Percentiles rank a stretch among this genome's conserved stretches.
Evolutionary conservation across 2,329 filamentous ascomycete genomes (phyloP).

Genomic region (Mycosphaerella arachidis): DNA sequence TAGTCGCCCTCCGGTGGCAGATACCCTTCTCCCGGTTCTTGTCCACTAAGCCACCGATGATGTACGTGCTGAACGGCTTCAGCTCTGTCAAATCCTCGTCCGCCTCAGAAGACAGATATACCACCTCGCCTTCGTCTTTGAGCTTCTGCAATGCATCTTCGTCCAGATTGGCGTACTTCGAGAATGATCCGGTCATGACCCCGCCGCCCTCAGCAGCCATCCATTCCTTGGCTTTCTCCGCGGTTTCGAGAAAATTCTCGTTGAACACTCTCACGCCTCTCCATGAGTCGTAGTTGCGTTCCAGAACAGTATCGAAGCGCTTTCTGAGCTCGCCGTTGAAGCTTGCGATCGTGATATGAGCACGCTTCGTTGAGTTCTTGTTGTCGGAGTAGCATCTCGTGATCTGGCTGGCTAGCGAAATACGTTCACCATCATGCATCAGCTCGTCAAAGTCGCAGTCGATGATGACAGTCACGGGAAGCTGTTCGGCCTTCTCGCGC

Average conservation of each 20-base stretch:
- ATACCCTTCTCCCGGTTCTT: slow-evolving; percentile 94
- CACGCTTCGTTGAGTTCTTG: slow-evolving; percentile 59
- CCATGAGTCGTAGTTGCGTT: slow-evolving; percentile 71
- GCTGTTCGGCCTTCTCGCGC: slow-evolving; percentile 37
- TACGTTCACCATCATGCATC: slow-evolving; percentile 81
- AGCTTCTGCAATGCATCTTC: slow-evolving; percentile 18
- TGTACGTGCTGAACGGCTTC: slow-evolving; percentile 83
- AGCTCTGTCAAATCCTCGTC: slow-evolving; percentile 75
- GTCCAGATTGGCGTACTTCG: slow-evolving; percentile 20
- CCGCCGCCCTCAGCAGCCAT: slow-evolving; percentile 56
- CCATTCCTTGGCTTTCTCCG: slow-evolving; percentile 58
- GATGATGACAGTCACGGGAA: slow-evolving; percentile 76
- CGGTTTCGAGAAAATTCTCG: slow-evolving; percentile 68
- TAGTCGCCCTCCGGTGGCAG: slow-evolving; percentile 76
- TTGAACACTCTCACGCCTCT: slow-evolving; percentile 69
- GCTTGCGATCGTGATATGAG: slow-evolving; percentile 71
- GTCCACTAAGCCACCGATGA: slow-evolving; percentile 91
- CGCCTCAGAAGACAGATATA: slow-evolving; percentile 93
- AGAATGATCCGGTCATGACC: slow-evolving; percentile 26
- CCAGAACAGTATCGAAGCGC: slow-evolving; percentile 73
- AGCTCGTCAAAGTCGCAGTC: slow-evolving; percentile 90
- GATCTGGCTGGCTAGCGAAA: slow-evolving; percentile 77
- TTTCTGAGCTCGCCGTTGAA: slow-evolving; percentile 71
- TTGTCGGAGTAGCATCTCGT: slow-evolving; percentile 90
- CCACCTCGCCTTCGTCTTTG: slow-evolving; percentile 51